Percentiles rank a stretch among this genome's conserved stretches.
These are phyloP conservation scores for Annona squamosa DNA, from an alignment of 164 flowering plant species.

Conservation along the genomic window DNA sequence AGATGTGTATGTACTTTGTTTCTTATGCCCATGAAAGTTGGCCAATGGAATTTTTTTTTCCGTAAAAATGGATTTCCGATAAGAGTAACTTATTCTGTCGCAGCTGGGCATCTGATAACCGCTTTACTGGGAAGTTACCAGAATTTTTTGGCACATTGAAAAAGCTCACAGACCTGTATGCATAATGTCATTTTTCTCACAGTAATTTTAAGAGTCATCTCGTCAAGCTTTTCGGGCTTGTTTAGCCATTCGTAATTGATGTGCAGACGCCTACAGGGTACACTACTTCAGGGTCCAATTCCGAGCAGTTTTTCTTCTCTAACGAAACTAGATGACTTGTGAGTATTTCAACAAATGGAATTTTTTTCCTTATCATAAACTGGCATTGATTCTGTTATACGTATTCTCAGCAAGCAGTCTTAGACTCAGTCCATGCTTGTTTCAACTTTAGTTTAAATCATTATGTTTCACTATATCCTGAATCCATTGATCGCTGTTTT, in stretches of 20 bases:
- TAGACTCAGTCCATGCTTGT: no score
- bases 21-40: background rate
- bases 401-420: no score
- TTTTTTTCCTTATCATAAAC: no score
- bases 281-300: conserved; percentile 42
- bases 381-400: no score
- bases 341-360: conserved; percentile 6
- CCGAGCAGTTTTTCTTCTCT: conserved; percentile 37
- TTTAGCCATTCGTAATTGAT: conserved; percentile 5
- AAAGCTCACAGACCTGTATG: conserved; percentile 34
- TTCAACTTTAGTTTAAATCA: no score
- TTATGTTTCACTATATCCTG: no score
- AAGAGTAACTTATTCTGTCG: conserved; percentile 1
- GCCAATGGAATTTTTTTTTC: no score
- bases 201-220: background rate
- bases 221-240: background rate
- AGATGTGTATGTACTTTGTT: background rate
- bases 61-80: background rate
- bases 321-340: conserved; percentile 40
- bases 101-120: conserved; percentile 59
- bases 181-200: background rate
- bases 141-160: conserved; percentile 34
- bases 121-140: conserved; percentile 42
- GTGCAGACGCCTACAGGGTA: conserved; percentile 39
- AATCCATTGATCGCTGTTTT: no score